phyloP scores from a whole-genome alignment of 768 basidiomycete species.

The Hydnum rufescens region DNA sequence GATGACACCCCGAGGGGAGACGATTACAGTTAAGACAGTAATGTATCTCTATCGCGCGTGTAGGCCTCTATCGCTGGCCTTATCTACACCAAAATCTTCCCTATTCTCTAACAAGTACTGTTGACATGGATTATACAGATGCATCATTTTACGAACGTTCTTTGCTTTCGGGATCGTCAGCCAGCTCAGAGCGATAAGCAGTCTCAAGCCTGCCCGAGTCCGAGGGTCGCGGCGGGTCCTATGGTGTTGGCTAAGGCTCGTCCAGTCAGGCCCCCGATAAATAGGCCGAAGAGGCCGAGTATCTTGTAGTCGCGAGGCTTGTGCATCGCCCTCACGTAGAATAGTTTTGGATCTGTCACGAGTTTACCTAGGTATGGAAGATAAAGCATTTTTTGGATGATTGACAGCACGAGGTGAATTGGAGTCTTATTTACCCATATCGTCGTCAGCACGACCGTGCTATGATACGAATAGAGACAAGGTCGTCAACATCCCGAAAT shows the following conservation, averaged over 20 bases:
- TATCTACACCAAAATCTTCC: no score
- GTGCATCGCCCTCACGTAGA: background rate
- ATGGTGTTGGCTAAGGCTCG: background rate
- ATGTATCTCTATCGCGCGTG: no score
- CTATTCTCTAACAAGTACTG: no score
- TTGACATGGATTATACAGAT: no score
- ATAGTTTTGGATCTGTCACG: constrained; percentile 6
- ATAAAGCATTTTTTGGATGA: background rate
- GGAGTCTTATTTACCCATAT: constrained; percentile 3
- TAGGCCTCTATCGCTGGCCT: no score
- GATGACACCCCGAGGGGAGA: no score
- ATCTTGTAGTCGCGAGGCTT: constrained; percentile 6
- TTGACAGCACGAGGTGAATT: background rate
- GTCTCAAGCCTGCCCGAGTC: background rate
- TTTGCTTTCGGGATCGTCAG: background rate
- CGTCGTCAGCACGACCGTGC: constrained; percentile 7
- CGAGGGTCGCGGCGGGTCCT: background rate
- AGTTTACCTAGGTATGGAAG: constrained; percentile 1
- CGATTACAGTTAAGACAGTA: no score
- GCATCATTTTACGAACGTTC: no score
- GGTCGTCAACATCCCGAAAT: no score
- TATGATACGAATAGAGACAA: no score
- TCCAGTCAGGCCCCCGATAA: background rate
- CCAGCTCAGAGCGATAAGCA: constrained; percentile 1
- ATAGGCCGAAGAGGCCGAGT: background rate